phyloP scores from a whole-genome alignment of 306 rosid species.

The Lathyrus oleraceus region DNA sequence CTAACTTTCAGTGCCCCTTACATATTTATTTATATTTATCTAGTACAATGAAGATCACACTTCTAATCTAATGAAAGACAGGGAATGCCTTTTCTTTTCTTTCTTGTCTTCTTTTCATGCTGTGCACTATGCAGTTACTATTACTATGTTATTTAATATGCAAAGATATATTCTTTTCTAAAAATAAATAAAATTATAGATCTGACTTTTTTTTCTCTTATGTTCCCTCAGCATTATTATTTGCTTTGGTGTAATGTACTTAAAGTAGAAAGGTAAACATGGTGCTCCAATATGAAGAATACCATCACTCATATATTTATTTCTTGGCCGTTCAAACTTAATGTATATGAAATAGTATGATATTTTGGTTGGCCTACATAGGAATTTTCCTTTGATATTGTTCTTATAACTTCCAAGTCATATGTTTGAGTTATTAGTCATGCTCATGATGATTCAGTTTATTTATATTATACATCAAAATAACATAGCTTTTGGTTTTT shows the following conservation, averaged over 20 bases:
- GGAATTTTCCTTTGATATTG: conserved; percentile 22
- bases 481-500: not conserved
- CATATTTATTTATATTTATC: not conserved
- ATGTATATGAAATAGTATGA: conserved; percentile 21
- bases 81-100: conserved; percentile 14
- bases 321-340: conserved; percentile 34
- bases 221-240: not conserved
- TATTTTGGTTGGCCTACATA: conserved; percentile 9
- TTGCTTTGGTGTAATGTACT: conserved; percentile 16
- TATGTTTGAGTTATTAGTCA: not conserved
- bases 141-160: not conserved
- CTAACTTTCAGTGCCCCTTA: conserved; percentile 40
- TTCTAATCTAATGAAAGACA: conserved; percentile 23
- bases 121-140: not conserved
- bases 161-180: conserved; percentile 31
- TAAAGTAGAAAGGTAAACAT: conserved; percentile 12
- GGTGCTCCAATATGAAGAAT: conserved; percentile 29
- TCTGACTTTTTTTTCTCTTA: not conserved
- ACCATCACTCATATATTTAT: not conserved
- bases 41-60: conserved; percentile 38
- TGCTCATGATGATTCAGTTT: not conserved
- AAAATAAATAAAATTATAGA: conserved; percentile 21
- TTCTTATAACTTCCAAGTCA: not conserved
- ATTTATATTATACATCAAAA: conserved; percentile 6
- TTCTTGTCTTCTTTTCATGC: conserved; percentile 25